Evolutionary conservation across 2,329 filamentous ascomycete species (phyloP), one percentile per base, ranked within the genome.

Genomic region (Nigrograna mackinnonii): DNA sequence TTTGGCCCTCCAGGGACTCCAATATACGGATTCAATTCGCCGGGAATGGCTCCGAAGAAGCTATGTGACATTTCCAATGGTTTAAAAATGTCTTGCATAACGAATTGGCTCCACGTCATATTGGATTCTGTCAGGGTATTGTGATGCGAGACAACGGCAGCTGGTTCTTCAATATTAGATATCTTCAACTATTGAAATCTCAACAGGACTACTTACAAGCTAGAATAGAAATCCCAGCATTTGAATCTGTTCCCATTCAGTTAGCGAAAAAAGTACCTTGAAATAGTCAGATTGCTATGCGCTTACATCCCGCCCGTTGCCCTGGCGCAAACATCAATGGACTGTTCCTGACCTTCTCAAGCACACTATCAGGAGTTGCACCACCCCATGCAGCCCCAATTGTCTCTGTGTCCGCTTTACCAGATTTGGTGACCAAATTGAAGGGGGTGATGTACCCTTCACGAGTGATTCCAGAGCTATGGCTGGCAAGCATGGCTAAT

Each of bases 391-490:
- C 24, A 2, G 24, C 24, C 2, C 24, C 24, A 14, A 28, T 28
- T 11, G 24, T 28, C 24, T 28, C 24, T 2, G 54, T 34, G 38
- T 60, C 52, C 2, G 56, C 62, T 35, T 58, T 63, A 1, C 58
- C 54, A 1, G 43, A 47, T 4, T 42, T 52, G 0, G 52, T 22
- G 1, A 66, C 42, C 49, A 62, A 54, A 26, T 66, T 58, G 43
- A 64, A 66, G 4, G 46, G 44, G 2, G 62, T 64, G 11, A 51
- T 55, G 32, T 59, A 66, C n/a, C 57, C 57, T 21, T 66, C 62
- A 11, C 62, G 32, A 6, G 60, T 47, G 6, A 64, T 35, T 1
- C 62, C 62, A 4, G 57, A 54, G 6, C 46, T 66, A 14, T 66
- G 60, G n/a, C 54, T 62, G 4, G 58, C 60, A n/a, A 64, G 47